Base-by-base conservation (phyloP, 768 basidiomycete species). In the Amanita brunnescens region DNA sequence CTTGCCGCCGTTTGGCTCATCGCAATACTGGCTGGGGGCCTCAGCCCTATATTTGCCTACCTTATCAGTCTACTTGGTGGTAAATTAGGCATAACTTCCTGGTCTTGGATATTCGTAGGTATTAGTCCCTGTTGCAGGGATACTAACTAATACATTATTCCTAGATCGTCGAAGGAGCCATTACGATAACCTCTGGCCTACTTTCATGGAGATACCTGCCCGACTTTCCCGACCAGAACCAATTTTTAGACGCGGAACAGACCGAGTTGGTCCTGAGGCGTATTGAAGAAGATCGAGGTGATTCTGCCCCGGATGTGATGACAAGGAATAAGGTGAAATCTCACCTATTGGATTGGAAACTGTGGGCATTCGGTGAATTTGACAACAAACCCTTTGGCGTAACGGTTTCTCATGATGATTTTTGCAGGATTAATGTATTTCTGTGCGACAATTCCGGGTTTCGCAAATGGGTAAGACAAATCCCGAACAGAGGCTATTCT, bases 101-200 rank as follows among this genome's bases (percentile, higher is more conserved):
- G 76, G 76, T 67, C 75, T 1, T 79, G 76, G 75, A 77, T 78
- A 46, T 78, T 78, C 58, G 77, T 74, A 56, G 56, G 70, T 59
- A 16, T 34, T 40, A 8, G 32, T n/a, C 41, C 13, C 18, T 54
- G 18, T 23, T 18, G 33, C 55, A 46, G 23, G 40, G 18, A 32
- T 20, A 43, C 43, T 33, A 16, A n/a, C n/a, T 16, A 13, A 16
- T 32, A 33, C 49, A 30, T 37, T 41, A 47, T 24, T 50, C 47
- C 51, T 29, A 79, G 76, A 74, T 78, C 44, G 63, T 78, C 20
- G 76, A 78, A 59, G 75, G 76, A 6, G 66, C 66, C 32, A 62
- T 77, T 50, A 79, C 76, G 12, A 66, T 77, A 23, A 55, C 55
- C 3, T 70, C 74, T 46, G 75, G 76, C 2, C 57, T 74, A 30